Conservation (phyloP, 768 basidiomycete species). For the Boletus rubroflammeus region DNA sequence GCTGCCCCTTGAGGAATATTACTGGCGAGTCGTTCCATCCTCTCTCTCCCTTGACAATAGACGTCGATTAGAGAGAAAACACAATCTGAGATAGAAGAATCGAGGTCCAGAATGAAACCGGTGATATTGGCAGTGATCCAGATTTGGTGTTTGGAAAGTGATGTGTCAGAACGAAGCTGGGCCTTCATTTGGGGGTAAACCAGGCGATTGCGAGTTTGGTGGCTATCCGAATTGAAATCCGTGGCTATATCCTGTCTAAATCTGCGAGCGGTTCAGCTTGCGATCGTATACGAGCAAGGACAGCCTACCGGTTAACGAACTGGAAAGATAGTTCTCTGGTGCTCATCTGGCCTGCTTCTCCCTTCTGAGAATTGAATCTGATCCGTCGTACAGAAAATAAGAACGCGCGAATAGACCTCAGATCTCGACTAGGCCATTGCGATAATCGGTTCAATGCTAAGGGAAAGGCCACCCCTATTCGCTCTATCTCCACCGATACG, state of each 20-base stretch:
- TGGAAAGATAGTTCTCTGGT: slow-evolving; percentile 79
- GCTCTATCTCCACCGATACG: slow-evolving; percentile 52
- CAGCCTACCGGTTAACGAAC: slow-evolving; percentile 69
- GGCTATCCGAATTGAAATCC: slow-evolving; percentile 70
- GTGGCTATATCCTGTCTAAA: slow-evolving; percentile 71
- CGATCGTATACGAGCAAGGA: background rate
- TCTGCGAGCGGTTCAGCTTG: slow-evolving; percentile 36
- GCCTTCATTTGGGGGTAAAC: slow-evolving; percentile 81
- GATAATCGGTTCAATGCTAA: slow-evolving; percentile 58
- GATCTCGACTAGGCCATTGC: slow-evolving; percentile 36
- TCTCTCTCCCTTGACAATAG: slow-evolving; percentile 75
- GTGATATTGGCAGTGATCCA: slow-evolving; percentile 69
- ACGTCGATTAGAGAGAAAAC: slow-evolving; percentile 83
- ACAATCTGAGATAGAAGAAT: slow-evolving; percentile 74
- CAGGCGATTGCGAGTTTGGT: slow-evolving; percentile 67
- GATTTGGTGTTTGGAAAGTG: slow-evolving; percentile 47
- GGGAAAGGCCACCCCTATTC: slow-evolving; percentile 90
- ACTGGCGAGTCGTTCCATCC: slow-evolving; percentile 64
- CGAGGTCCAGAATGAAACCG: slow-evolving; percentile 82
- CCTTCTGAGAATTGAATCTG: slow-evolving; percentile 66
- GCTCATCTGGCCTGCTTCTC: slow-evolving; percentile 72
- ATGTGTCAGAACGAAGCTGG: slow-evolving; percentile 56
- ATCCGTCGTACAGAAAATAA: slow-evolving; percentile 79
- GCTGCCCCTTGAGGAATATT: slow-evolving; percentile 41
- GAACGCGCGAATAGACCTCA: slow-evolving; percentile 66